Base-by-base conservation (phyloP, 1,139 yeast genomes). In the Geotrichum klebahnii region DNA sequence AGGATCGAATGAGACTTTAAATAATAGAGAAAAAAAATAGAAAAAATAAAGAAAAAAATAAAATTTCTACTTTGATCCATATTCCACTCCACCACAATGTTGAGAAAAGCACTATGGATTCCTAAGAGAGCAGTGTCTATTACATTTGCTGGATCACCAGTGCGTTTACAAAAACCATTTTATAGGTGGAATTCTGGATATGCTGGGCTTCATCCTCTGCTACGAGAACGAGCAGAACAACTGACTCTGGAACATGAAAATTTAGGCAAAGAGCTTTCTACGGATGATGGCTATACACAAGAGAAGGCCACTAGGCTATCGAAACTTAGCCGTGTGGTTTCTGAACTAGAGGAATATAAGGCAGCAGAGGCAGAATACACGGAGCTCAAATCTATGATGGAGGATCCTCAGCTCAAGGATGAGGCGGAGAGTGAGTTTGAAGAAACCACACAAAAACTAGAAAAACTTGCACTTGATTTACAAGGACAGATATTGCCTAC, bases 401-500 rank as follows among this genome's bases (percentile, higher is more conserved):
- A 40, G 3, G 74, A 71, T 57, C 69, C 72, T 2, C 61, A 65
- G n/a, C 61, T 76, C 33, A 63, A 65, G 23, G 62, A 59, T 8
- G 79, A 75, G 22, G 79, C 78, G 14, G 68, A 69, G 41, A 57
- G 63, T 3, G 83, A 81, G 24, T 72, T 83, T n/a, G 44, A 35
- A 2, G 20, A 33, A 16, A 41, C 50, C 12, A 40, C 38, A 3
- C 76, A 73, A 1, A 76, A 57, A 20, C 42, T 61, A 2, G 57
- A 53, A 33, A 61, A 63, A 10, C 60, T 80, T 10, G 57, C 64
- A 3, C 65, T 68, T 1, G 70, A 72, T 36, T 71, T 92, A 17
- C 79, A 82, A 55, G 60, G 73, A 1, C 75, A 77, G 50, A 70
- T 92, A 10, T 70, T 89, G 31, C 97, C 97, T 1, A 79, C 86